Evolutionary conservation across 164 flowering plant species (phyloP), one percentile per base, ranked within the genome.

Genomic region (Hamamelis virginiana): DNA sequence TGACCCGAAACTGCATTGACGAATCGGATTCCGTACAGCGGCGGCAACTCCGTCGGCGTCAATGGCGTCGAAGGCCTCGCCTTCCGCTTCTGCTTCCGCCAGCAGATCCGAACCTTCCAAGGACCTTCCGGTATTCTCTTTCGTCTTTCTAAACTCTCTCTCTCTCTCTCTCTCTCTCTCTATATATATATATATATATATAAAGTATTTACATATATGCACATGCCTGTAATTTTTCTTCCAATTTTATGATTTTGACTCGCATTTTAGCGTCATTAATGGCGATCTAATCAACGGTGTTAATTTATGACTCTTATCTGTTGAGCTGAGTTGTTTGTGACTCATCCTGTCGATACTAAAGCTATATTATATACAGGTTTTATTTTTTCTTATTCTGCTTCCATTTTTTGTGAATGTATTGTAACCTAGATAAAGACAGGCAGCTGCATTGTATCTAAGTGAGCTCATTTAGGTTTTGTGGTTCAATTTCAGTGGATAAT

Each of bases 51-150:
- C 72, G 66, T 61, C 71, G 0, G 60, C 67, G 72, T 26, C 82
- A 62, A 84, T 82, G 87, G 73, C 85, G 66, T 79, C 86, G 51
- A 75, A 71, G 76, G 66, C 78, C 16, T 41, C 87, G 60, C 73
- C 43, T 9, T 66, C 76, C 8, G 62, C 72, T 18, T 71, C 80
- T 8, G 71, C 71, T 22, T 78, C 83, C 10, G 68, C 74, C 4
- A 58, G 19, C 74, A 67, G 80, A 83, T 83, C 85, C 69, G 84
- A 77, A 27, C 82, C 78, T 15, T 69, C 69, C 27, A 45, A 65
- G 41, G 86, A 82, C 43, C 58, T 70, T 59, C 72, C 76, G 84
- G 91, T 82, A 72, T 12, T 45, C 23, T 10, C 62, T 45, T 38
- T 28, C 23, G 9, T 5, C 15, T 41, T 46, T 43, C 19, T 38